Percentiles rank a stretch among this genome's conserved stretches.
Conservation (phyloP, 176 grass and related monocot genomes). For the Phoenix roebelenii region DNA sequence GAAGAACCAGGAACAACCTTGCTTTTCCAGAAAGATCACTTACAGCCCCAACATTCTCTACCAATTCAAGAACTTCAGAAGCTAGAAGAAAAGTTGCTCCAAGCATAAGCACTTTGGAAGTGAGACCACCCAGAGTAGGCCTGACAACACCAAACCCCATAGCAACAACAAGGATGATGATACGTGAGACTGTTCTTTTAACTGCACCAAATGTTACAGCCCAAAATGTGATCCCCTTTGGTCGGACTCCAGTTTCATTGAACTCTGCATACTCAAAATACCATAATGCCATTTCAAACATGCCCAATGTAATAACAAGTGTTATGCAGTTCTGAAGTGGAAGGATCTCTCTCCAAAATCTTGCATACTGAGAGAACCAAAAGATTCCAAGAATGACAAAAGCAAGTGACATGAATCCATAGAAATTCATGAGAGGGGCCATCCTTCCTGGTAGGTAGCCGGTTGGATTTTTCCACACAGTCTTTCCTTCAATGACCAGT, state of each 20-base stretch:
- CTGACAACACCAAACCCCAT: slow-evolving; percentile 9
- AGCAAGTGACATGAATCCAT: slow-evolving; percentile 5
- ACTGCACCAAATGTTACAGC: slow-evolving; percentile 5
- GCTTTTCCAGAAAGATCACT: slow-evolving; percentile 15
- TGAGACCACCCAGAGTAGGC: slow-evolving; percentile 10
- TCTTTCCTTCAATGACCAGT: slow-evolving; percentile 5
- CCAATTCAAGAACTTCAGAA: slow-evolving; percentile 4
- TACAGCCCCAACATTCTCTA: slow-evolving; percentile 4
- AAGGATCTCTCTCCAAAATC: slow-evolving; percentile 8
- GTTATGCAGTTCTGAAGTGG: slow-evolving; percentile 10
- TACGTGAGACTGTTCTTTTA: not conserved
- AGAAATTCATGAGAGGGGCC: slow-evolving; percentile 4
- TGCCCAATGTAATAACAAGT: slow-evolving; percentile 4
- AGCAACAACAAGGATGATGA: not conserved
- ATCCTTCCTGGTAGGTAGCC: slow-evolving; percentile 11
- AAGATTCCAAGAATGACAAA: not conserved
- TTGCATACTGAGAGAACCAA: slow-evolving; percentile 7
- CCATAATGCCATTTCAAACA: slow-evolving; percentile 8
- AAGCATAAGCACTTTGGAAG: not conserved
- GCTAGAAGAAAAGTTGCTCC: slow-evolving; percentile 1
- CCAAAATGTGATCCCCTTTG: slow-evolving; percentile 6
- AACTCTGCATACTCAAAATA: slow-evolving; percentile 8
- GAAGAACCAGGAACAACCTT: slow-evolving; percentile 6
- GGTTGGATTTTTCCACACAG: slow-evolving; percentile 7
- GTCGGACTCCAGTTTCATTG: slow-evolving; percentile 3